Percentiles rank a stretch among this genome's conserved stretches.
Conservation (phyloP, 139 green algal genomes). For the Chlorella vulgaris region DNA sequence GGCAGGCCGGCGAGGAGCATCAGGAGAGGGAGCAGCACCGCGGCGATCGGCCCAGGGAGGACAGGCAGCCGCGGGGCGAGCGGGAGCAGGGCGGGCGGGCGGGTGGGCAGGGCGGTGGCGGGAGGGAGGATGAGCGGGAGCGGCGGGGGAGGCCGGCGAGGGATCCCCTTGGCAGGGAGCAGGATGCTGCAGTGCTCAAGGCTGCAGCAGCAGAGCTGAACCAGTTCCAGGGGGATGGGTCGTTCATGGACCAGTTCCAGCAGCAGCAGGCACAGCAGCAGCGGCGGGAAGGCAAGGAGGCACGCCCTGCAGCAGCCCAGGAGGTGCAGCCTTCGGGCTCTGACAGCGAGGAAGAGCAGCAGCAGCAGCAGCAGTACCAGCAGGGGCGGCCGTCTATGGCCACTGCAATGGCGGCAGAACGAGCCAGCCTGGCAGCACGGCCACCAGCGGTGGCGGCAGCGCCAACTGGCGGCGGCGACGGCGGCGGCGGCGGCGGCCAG, state of each 20-base stretch:
- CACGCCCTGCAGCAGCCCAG: background rate
- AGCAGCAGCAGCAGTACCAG: background rate
- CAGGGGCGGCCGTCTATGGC: background rate
- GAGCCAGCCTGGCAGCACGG: background rate
- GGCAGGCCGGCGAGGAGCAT: background rate
- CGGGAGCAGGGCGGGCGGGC: background rate
- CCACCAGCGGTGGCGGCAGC: background rate
- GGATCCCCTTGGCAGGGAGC: slow-evolving; percentile 8
- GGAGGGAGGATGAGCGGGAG: slow-evolving; percentile 28
- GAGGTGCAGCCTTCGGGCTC: slow-evolving; percentile 3
- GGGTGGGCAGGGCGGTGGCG: background rate
- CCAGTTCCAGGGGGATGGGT: slow-evolving; percentile 70
- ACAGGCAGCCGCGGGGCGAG: too few relatives aligned
- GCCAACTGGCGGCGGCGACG: background rate
- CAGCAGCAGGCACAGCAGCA: slow-evolving; percentile 5
- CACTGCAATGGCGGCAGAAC: slow-evolving; percentile 18
- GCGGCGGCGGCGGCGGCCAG: background rate
- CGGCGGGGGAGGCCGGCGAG: background rate
- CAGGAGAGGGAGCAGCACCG: background rate
- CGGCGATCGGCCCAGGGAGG: background rate
- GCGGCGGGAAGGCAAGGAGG: slow-evolving; percentile 26
- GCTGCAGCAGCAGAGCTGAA: slow-evolving; percentile 67
- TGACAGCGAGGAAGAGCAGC: background rate
- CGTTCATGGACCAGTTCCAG: slow-evolving; percentile 64
- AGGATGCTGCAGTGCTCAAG: slow-evolving; percentile 10